Base-by-base conservation (phyloP, 306 rosid species). In the Glycine latifolia region DNA sequence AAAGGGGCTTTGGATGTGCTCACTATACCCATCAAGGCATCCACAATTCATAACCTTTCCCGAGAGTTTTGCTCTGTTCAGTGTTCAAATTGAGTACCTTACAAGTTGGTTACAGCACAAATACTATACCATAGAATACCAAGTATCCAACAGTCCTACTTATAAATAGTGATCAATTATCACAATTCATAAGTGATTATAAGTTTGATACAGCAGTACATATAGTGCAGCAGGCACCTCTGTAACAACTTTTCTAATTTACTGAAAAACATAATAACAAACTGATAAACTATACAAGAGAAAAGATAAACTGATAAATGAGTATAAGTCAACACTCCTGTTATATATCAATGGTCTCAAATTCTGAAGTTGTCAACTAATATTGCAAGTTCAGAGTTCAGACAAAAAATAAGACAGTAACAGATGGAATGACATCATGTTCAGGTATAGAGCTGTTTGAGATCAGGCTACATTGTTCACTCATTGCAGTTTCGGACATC, bases 121-220 rank as follows among this genome's bases (percentile, higher is more conserved):
- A n/a, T n/a, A n/a, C n/a, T n/a, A n/a, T n/a, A n/a, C n/a, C n/a
- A n/a, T n/a, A n/a, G n/a, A n/a, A n/a, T n/a, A n/a, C n/a, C n/a
- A n/a, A n/a, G 8, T 67, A 41, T 43, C 53, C 35, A 67, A 15
- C 8, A 8, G 8, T 43, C 13, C 14, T 13, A 12, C 53, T 39
- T 39, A n/a, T n/a, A n/a, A 7, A 14, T 39, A 66, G 26, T 66
- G 49, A 66, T 66, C 71, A 66, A n/a, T 65, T 65, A 65, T 65
- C 47, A 35, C 46, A 63, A 43, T 43, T 43, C 47, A 43, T 9
- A 43, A 43, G 5, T 39, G 44, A 39, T 39, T 39, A 39, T 3
- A 39, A 39, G 44, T 39, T 4, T 39, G 44, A 39, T 39, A 39
- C 6, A 39, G 0, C 44, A 39, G 7, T 39, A 39, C 4, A 39